Base-by-base conservation (phyloP, 495 filamentous ascomycete genomes). In the Penicillium verhagenii region DNA sequence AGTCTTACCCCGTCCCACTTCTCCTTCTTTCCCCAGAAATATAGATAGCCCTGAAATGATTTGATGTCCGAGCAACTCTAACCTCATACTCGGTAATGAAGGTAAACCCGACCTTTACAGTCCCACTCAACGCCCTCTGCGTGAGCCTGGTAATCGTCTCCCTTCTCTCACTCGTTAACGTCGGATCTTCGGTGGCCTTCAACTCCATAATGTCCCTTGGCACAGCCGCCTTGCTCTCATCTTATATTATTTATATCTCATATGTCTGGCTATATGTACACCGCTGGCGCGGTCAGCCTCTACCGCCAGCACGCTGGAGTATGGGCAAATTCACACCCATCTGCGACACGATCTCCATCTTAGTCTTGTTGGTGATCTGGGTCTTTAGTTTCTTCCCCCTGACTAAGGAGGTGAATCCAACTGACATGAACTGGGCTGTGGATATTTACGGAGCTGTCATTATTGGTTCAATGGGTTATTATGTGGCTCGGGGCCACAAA, bases 111-210 rank as follows among this genome's bases (percentile, higher is more conserved):
- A 25, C 18, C 45, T 78, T 63, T 65, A 75, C 73, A 37, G 72
- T 87, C 29, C 82, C 79, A 9, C 59, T 79, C 40, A 81, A 80
- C 58, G 72, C 82, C 1, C 23, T 67, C n/a, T 44, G 49, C 16
- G 54, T 81, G 31, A 76, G 76, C 4, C 72, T 78, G 57, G 53
- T 63, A 33, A 70, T 80, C 44, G 74, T 76, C 0, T 56, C 70
- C 7, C 64, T 84, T 29, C 57, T 86, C 3, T 78, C 78, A 1
- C 66, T 85, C 25, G 85, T 87, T 65, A 84, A 83, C 57, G 76
- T 87, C 51, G 83, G 81, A 20, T 83, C 79, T 0, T 53, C 71
- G 2, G 71, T 75, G 4, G 83, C 82, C 6, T 77, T 87, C 59
- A 79, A 82, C 60, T 77, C 77, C 26, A 73, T 85, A 28, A 66